A percentile compares a stretch with the other conserved stretches of the same genome.
phyloP scores from a whole-genome alignment of 352 stramenopile genomes.

The Phytopythium vexans region DNA sequence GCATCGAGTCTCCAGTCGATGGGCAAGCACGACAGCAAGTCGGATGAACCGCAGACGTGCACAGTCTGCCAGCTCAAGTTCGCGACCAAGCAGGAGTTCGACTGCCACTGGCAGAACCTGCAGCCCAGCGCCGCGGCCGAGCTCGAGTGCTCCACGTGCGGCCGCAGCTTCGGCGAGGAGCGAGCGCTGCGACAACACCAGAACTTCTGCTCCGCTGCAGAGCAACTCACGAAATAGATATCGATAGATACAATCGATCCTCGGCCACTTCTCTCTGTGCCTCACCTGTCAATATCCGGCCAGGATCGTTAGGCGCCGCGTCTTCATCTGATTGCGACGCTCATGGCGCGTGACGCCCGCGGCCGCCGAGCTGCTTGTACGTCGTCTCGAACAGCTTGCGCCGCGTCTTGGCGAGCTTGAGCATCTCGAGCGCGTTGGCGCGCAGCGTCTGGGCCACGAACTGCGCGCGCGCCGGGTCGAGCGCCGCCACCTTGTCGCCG shows the following conservation, averaged over 20 bases:
- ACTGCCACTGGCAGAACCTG: constrained; percentile 39
- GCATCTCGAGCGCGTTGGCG: constrained; percentile 70
- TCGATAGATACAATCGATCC: too few species aligned
- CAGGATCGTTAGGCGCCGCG: too few species aligned
- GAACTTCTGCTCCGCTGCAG: constrained; percentile 48
- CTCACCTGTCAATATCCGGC: too few species aligned
- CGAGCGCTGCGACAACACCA: constrained; percentile 71
- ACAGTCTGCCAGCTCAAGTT: constrained; percentile 37
- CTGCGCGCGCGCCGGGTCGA: constrained; percentile 61
- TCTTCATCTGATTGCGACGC: too few species aligned
- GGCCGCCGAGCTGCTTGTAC: constrained; percentile 50
- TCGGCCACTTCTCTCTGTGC: not conserved
- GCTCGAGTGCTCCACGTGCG: constrained; percentile 39
- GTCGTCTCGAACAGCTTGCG: constrained; percentile 63
- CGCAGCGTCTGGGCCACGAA: constrained; percentile 71
- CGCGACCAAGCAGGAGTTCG: constrained; percentile 17
- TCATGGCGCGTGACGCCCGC: constrained; percentile 17
- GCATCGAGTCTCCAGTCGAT: not conserved
- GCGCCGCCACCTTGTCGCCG: constrained; percentile 42
- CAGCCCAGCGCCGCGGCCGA: constrained; percentile 16
- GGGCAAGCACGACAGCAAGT: not conserved
- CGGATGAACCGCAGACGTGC: constrained; percentile 19
- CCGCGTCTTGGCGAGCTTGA: constrained; percentile 63
- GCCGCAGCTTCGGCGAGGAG: constrained; percentile 60
- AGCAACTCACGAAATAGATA: constrained; percentile 11